A percentile compares a stretch with the other conserved stretches of the same genome.
Conservation (phyloP, 2,329 filamentous ascomycete genomes). For the Hypoxylon sp. region DNA sequence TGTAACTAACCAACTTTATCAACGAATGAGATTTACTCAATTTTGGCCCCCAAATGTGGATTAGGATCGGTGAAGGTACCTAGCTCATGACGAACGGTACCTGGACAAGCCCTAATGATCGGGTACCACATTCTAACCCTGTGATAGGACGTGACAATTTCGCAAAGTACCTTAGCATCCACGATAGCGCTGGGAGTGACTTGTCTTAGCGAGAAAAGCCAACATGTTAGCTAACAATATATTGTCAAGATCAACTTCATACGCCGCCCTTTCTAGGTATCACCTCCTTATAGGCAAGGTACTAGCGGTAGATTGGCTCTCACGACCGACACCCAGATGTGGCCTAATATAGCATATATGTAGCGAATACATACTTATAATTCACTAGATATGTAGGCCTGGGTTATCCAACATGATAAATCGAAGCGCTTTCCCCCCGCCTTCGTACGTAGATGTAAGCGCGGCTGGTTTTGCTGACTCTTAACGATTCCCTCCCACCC, state of each 20-base stretch:
- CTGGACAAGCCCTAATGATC: conserved; percentile 1
- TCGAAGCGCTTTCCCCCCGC: conserved; percentile 16
- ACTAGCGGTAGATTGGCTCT: conserved; percentile 12
- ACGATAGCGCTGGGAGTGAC: background rate
- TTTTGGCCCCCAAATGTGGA: conserved; percentile 35
- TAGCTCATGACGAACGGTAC: conserved; percentile 23
- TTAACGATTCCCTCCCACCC: conserved; percentile 8
- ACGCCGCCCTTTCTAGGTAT: conserved; percentile 10
- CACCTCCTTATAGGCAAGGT: background rate
- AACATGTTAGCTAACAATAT: background rate
- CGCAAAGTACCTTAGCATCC: conserved; percentile 8
- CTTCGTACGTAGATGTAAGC: conserved; percentile 19
- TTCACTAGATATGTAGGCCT: conserved; percentile 20
- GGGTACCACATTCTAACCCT: conserved; percentile 5
- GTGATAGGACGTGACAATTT: conserved; percentile 14
- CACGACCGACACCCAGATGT: conserved; percentile 21
- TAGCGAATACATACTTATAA: conserved; percentile 21
- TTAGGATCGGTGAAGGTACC: conserved; percentile 16
- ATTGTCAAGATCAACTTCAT: conserved; percentile 6
- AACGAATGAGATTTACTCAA: conserved; percentile 14
- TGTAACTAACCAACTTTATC: background rate
- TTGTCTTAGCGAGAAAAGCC: background rate
- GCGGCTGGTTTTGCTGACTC: conserved; percentile 18
- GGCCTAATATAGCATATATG: conserved; percentile 31
- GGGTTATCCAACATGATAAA: conserved; percentile 27